Evolutionary conservation across 2,329 filamentous ascomycete species (phyloP).

Genomic region (Hypocreales sp.): DNA sequence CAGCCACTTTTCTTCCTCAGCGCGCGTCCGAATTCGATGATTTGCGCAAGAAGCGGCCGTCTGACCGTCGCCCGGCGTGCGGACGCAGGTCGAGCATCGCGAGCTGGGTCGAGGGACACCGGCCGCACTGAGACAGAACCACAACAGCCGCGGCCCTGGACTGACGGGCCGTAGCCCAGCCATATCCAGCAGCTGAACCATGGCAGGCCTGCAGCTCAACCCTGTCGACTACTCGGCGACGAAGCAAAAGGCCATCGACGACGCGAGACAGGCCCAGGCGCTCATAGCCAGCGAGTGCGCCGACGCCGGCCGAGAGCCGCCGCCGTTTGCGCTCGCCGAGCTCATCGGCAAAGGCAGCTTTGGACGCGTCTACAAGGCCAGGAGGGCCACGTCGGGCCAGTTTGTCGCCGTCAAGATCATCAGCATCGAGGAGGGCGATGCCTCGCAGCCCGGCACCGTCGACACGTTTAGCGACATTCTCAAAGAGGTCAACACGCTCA

Average conservation of each 20-base stretch:
- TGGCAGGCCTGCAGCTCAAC: background rate
- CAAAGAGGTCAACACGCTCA: conserved; percentile 54
- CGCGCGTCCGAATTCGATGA: too few species aligned
- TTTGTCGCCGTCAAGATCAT: conserved; percentile 71
- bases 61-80: too few species aligned
- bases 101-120: too few species aligned
- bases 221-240: conserved; percentile 23
- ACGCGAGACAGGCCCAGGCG: conserved; percentile 55
- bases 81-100: too few species aligned
- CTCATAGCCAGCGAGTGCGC: conserved; percentile 46
- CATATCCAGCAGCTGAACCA: too few species aligned
- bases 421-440: conserved; percentile 66
- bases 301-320: conserved; percentile 42
- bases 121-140: too few species aligned
- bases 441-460: conserved; percentile 45
- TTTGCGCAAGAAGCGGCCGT: too few species aligned
- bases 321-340: conserved; percentile 53
- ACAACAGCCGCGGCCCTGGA: too few species aligned
- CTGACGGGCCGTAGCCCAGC: too few species aligned
- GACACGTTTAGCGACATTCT: conserved; percentile 56
- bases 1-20: too few species aligned
- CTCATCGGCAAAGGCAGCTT: conserved; percentile 63
- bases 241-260: conserved; percentile 47
- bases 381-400: conserved; percentile 25
- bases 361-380: conserved; percentile 60